Evolutionary conservation across 2,329 filamentous ascomycete species (phyloP).

Genomic region (Akanthomyces lecanii): DNA sequence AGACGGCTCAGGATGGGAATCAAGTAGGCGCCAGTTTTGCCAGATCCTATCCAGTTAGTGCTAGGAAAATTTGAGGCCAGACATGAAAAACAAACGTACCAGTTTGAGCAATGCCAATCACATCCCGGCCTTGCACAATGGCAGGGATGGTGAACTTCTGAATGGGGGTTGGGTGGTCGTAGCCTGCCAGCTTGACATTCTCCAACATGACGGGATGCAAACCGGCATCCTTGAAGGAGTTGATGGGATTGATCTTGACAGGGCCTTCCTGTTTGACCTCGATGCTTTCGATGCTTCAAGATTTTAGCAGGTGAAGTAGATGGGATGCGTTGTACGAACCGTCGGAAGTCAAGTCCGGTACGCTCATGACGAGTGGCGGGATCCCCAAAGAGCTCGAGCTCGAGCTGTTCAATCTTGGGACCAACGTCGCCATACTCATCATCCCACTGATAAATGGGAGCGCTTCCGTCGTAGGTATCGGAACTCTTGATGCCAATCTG

Average conservation of each 20-base stretch:
- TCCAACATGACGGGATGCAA: conserved; percentile 78
- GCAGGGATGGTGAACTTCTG: conserved; percentile 82
- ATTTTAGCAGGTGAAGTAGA: conserved; percentile 23
- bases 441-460: conserved; percentile 74
- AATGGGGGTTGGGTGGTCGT: conserved; percentile 74
- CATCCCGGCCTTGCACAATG: conserved; percentile 69
- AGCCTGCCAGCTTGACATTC: conserved; percentile 72
- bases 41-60: conserved; percentile 62
- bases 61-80: not conserved
- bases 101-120: conserved; percentile 89
- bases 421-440: conserved; percentile 85
- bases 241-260: conserved; percentile 45
- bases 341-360: conserved; percentile 59
- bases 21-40: conserved; percentile 91
- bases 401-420: conserved; percentile 64
- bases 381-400: conserved; percentile 68
- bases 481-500: not conserved
- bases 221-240: conserved; percentile 68
- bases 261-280: conserved; percentile 55
- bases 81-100: conserved; percentile 53
- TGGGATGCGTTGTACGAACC: conserved; percentile 39
- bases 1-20: conserved; percentile 84
- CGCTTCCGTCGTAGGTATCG: conserved; percentile 47
- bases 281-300: conserved; percentile 49
- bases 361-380: conserved; percentile 45